Percentiles rank a stretch among this genome's conserved stretches.
Conservation (phyloP, 805 yeast genomes). For the Wickerhamiella brachini region DNA sequence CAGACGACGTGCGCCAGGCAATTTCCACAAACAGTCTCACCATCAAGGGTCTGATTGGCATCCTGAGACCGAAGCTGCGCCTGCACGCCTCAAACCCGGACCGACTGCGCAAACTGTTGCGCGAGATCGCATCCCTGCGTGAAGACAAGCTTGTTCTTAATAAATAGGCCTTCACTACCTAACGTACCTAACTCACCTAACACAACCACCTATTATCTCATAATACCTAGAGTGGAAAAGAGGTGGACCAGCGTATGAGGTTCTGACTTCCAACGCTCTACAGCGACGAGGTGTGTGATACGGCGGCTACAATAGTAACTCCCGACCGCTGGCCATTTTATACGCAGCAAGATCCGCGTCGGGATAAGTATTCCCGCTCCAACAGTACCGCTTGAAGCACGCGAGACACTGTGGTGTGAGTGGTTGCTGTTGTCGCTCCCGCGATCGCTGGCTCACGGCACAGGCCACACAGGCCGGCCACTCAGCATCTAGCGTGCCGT, state of each 20-base stretch:
- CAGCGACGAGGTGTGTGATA: too few relatives aligned
- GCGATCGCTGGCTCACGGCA: constrained; percentile 67
- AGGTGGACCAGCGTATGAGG: too few relatives aligned
- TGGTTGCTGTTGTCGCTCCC: constrained; percentile 50
- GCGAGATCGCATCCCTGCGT: constrained; percentile 40
- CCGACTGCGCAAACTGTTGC: constrained; percentile 43
- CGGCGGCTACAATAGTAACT: neutral
- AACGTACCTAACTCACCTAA: too few relatives aligned
- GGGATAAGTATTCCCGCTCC: constrained; percentile 37
- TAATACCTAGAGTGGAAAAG: too few relatives aligned
- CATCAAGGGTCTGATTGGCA: constrained; percentile 47
- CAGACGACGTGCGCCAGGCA: constrained; percentile 54
- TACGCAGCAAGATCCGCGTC: neutral
- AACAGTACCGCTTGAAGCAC: constrained; percentile 66
- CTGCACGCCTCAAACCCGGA: constrained; percentile 50
- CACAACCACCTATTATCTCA: too few relatives aligned
- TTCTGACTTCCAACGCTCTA: too few relatives aligned
- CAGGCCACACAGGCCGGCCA: constrained; percentile 71
- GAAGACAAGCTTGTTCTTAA: constrained; percentile 28
- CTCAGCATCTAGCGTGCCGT: constrained; percentile 50
- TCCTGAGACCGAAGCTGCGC: constrained; percentile 47
- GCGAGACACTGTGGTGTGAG: constrained; percentile 51
- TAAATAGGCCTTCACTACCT: too few relatives aligned
- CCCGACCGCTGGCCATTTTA: neutral
- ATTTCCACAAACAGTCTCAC: constrained; percentile 35